phyloP scores from a whole-genome alignment of 1,139 yeast species.

The Diutina siamensis region DNA sequence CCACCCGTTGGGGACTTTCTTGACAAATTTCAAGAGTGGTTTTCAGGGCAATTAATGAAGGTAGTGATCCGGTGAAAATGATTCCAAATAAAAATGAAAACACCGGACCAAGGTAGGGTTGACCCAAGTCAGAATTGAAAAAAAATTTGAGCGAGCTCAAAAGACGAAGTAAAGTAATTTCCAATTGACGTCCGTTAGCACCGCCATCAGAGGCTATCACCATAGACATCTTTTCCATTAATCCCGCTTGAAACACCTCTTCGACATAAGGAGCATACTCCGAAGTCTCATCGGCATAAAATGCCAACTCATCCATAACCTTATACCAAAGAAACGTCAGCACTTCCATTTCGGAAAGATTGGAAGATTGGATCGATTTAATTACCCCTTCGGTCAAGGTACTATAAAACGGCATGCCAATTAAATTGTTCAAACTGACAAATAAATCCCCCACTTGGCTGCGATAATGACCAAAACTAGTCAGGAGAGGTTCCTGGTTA shows the following conservation, averaged over 20 bases:
- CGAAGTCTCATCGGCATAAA: background rate
- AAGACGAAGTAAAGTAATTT: conserved; percentile 34
- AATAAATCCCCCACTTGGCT: conserved; percentile 66
- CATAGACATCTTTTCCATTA: background rate
- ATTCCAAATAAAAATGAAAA: conserved; percentile 35
- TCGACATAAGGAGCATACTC: background rate
- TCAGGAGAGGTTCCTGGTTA: conserved; percentile 9
- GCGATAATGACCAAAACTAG: conserved; percentile 56
- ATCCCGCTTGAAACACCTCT: background rate
- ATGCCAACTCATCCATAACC: background rate
- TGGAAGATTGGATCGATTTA: conserved; percentile 10
- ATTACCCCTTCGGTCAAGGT: conserved; percentile 35
- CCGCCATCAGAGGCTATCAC: background rate
- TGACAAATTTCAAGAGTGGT: conserved; percentile 54
- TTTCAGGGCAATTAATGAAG: conserved; percentile 38
- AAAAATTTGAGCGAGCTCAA: conserved; percentile 46
- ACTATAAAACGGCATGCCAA: conserved; percentile 45
- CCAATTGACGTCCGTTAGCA: background rate
- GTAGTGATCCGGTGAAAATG: conserved; percentile 15
- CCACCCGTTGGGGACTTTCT: conserved; percentile 39
- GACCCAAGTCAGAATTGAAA: conserved; percentile 29
- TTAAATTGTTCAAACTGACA: conserved; percentile 54
- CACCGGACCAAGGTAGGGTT: conserved; percentile 31
- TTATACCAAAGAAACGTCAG: background rate
- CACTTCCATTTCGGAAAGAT: background rate